These are phyloP conservation scores for Aspergillus cristatus DNA, from an alignment of 495 filamentous ascomycete species.

Conservation along the genomic window DNA sequence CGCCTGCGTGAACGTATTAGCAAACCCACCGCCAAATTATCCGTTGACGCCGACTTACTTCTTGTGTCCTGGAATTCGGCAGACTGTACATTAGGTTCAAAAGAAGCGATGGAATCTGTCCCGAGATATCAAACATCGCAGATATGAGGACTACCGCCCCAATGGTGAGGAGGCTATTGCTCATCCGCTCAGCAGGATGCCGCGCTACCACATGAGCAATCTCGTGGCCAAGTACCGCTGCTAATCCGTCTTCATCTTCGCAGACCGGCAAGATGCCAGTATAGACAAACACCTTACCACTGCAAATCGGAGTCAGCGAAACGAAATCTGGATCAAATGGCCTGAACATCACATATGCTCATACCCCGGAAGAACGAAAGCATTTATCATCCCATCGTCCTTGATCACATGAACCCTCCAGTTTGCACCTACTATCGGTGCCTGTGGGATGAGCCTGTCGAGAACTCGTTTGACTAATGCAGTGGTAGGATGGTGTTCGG, in stretches of 20 bases:
- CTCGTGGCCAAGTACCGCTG: constrained; percentile 83
- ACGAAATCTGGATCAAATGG: neutral
- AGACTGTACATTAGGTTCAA: constrained; percentile 56
- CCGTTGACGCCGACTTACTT: constrained; percentile 26
- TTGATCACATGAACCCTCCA: constrained; percentile 89
- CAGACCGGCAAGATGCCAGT: constrained; percentile 72
- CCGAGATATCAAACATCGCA: constrained; percentile 43
- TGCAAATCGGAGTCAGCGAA: constrained; percentile 14
- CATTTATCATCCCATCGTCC: constrained; percentile 55
- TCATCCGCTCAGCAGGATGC: constrained; percentile 71
- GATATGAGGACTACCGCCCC: constrained; percentile 43
- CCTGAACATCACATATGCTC: neutral
- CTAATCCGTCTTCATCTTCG: constrained; percentile 62
- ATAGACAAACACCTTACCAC: constrained; percentile 89
- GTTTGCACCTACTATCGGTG: constrained; percentile 48
- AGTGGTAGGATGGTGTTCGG: constrained; percentile 41
- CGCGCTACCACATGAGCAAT: constrained; percentile 87
- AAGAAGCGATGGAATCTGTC: constrained; percentile 26
- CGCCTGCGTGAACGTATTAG: constrained; percentile 19
- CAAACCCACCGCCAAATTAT: neutral
- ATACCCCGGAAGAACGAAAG: constrained; percentile 79
- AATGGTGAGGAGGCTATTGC: constrained; percentile 46
- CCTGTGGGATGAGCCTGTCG: constrained; percentile 58
- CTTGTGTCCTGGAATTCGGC: constrained; percentile 63
- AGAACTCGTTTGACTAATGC: constrained; percentile 59